phyloP scores from a whole-genome alignment of 768 basidiomycete genomes.

The Botryobasidium botryosum region DNA sequence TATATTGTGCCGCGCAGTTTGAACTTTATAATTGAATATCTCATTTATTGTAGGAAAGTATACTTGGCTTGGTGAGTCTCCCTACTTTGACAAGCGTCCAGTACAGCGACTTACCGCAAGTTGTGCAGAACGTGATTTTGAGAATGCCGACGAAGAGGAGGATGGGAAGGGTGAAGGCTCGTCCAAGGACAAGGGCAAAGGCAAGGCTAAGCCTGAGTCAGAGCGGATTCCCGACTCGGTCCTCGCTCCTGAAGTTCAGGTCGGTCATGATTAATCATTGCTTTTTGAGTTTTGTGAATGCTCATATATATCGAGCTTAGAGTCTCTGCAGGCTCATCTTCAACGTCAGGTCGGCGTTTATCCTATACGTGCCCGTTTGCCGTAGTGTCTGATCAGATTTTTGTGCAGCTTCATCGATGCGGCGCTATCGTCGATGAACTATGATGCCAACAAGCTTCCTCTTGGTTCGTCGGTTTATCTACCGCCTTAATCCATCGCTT shows the following conservation, averaged over 20 bases:
- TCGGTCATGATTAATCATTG: slow-evolving; percentile 1
- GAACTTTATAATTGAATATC: too few relatives aligned
- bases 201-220: slow-evolving; percentile 20
- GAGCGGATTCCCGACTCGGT: slow-evolving; percentile 34
- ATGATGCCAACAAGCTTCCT: slow-evolving; percentile 36
- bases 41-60: slow-evolving; percentile 33
- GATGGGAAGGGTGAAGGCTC: slow-evolving; percentile 17
- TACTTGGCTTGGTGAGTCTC: slow-evolving; percentile 33
- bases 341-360: slow-evolving; percentile 22
- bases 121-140: slow-evolving; percentile 33
- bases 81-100: too few relatives aligned
- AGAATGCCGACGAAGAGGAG: slow-evolving; percentile 19
- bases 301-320: neutral
- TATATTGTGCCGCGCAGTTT: too few relatives aligned
- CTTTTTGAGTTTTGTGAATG: neutral
- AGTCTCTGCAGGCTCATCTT: slow-evolving; percentile 12
- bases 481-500: neutral
- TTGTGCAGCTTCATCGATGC: slow-evolving; percentile 32
- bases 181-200: slow-evolving; percentile 17
- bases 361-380: neutral
- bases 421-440: slow-evolving; percentile 42
- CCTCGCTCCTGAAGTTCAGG: slow-evolving; percentile 26
- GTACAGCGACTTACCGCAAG: neutral
- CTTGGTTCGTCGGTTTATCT: neutral
- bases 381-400: neutral